Percentiles rank a stretch among this genome's conserved stretches.
Conservation (phyloP, 192 early-diverging fungal genomes). For the Backusella liffmaniae region DNA sequence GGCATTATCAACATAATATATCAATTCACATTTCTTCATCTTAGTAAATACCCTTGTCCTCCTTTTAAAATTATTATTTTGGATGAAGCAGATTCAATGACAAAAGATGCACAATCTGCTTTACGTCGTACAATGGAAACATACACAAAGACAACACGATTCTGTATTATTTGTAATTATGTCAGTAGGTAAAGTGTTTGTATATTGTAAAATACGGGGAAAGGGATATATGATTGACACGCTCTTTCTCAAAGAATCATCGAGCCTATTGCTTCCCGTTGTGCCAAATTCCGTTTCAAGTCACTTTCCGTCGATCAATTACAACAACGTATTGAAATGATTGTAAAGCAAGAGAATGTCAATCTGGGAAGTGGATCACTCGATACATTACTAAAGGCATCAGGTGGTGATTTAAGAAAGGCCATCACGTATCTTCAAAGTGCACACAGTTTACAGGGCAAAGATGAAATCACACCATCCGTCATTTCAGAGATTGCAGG, state of each 20-base stretch:
- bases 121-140: constrained; percentile 93
- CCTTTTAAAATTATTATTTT: constrained; percentile 96
- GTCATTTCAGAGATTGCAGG: constrained; percentile 82
- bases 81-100: constrained; percentile 98
- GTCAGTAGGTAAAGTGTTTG: constrained; percentile 52
- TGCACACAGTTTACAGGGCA: constrained; percentile 61
- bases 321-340: constrained; percentile 59
- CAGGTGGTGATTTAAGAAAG: constrained; percentile 90
- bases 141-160: constrained; percentile 88
- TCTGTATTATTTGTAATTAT: constrained; percentile 95
- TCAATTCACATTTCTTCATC: neutral
- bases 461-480: constrained; percentile 44
- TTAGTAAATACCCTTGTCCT: constrained; percentile 56
- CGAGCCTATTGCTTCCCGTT: constrained; percentile 90
- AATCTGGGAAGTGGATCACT: constrained; percentile 56
- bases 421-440: constrained; percentile 92
- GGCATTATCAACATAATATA: neutral
- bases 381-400: constrained; percentile 62
- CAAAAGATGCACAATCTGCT: constrained; percentile 89
- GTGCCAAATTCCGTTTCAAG: constrained; percentile 95
- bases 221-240: no score
- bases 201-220: neutral
- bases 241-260: constrained; percentile 63
- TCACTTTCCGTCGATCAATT: constrained; percentile 67
- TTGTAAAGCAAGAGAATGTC: constrained; percentile 68